Base-by-base conservation (phyloP, 179 eudicot genomes). In the Carnegiea gigantea region DNA sequence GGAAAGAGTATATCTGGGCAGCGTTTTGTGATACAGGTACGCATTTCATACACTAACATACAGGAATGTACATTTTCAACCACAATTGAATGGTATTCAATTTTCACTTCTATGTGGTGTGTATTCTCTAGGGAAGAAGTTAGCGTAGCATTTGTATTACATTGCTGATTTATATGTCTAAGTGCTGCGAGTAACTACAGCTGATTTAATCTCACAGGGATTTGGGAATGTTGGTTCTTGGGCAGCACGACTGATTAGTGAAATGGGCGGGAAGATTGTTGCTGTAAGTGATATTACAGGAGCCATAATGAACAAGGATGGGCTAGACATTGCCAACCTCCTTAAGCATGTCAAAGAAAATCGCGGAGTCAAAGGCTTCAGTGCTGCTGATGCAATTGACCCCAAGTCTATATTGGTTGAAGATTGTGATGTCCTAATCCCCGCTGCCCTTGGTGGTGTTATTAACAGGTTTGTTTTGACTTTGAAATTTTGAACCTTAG, bases 391-490 rank as follows among this genome's bases (percentile, higher is more conserved):
- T 77, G 46, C 89, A 12, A 91, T 94, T 8, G 96, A 94, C 28
- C 74, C 96, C 18, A 73, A 81, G 72, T 88, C 98, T 46, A 89
- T 96, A 80, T 83, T 96, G 85, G 92, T 88, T 44, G 99, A 96
- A 89, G 99, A 94, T 70, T 96, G 99, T 82, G 99, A 96, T 73
- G 89, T 96, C 81, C 96, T 96, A 84, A 85, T 96, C 81, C 99
- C 99, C 23, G 99, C 99, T 15, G 99, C 99, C 78, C 98, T 96
- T 78, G 99, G 99, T 75, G 99, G 99, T 57, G 99, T 96, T 46
- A 96, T 96, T 73, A 96, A 93, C 89, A 92, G 86, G 98, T 57
- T 57, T 57, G 57, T 51, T 51, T 95, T 33, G 2, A 12, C 86
- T 11, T 77, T 44, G 46, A 77, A 43, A 40, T 44, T 77, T 38